Evolutionary conservation across 164 flowering plant genomes (phyloP).

Genomic region (Paratinospora sagittata): DNA sequence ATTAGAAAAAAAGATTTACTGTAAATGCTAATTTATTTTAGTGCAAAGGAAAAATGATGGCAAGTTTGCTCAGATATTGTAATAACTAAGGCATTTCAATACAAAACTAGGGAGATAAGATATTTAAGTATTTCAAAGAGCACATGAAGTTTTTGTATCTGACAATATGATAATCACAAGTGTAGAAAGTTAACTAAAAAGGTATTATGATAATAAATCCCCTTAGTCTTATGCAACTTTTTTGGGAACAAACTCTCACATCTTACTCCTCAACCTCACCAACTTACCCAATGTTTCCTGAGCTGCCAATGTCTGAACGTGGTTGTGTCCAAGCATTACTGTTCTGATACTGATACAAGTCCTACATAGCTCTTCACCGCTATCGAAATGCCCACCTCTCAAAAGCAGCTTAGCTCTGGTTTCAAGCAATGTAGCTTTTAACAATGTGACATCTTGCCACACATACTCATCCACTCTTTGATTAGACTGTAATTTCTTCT

Average conservation of each 20-base stretch:
- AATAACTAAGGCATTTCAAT: too few relatives aligned
- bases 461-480: slow-evolving; percentile 73
- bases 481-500: slow-evolving; percentile 35
- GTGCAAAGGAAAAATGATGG: too few relatives aligned
- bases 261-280: slow-evolving; percentile 75
- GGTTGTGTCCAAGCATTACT: slow-evolving; percentile 87
- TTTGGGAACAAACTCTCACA: slow-evolving; percentile 25
- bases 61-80: too few relatives aligned
- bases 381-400: slow-evolving; percentile 82
- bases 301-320: slow-evolving; percentile 75
- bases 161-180: slow-evolving; percentile 19
- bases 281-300: slow-evolving; percentile 81
- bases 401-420: slow-evolving; percentile 74
- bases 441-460: slow-evolving; percentile 83
- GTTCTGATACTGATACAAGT: slow-evolving; percentile 87
- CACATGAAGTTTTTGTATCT: slow-evolving; percentile 5
- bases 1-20: too few relatives aligned
- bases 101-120: background rate
- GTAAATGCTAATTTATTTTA: too few relatives aligned
- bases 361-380: slow-evolving; percentile 79
- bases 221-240: background rate
- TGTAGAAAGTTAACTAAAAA: slow-evolving; percentile 8
- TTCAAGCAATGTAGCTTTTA: slow-evolving; percentile 80
- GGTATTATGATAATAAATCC: background rate
- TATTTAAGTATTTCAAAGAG: background rate